These are phyloP conservation scores for Austroboletus niveus DNA, from an alignment of 1,284 basidiomycete species.

Conservation along the genomic window DNA sequence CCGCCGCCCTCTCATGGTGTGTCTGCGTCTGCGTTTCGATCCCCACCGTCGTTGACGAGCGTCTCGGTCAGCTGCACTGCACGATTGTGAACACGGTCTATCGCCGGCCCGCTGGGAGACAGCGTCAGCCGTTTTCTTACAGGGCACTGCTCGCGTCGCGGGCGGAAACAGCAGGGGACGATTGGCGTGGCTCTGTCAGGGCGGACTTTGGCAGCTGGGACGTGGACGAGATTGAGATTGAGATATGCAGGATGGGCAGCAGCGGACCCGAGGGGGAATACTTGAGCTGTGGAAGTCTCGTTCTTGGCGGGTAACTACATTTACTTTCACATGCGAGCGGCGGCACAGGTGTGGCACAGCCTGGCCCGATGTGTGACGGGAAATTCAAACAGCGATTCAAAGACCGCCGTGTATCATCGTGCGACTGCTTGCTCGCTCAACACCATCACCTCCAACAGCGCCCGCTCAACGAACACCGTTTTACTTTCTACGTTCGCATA, in stretches of 20 bases:
- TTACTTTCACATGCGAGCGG: neutral
- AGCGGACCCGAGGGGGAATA: slow-evolving; percentile 34
- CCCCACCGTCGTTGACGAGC: neutral
- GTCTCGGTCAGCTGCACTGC: slow-evolving; percentile 56
- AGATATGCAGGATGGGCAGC: slow-evolving; percentile 37
- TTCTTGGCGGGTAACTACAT: slow-evolving; percentile 1
- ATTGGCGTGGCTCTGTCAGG: slow-evolving; percentile 15
- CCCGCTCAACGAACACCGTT: slow-evolving; percentile 31
- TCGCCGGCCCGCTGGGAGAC: slow-evolving; percentile 41
- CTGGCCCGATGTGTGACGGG: slow-evolving; percentile 13
- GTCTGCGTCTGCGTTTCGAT: slow-evolving; percentile 7
- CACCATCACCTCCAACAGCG: slow-evolving; percentile 37
- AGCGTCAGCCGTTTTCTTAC: slow-evolving; percentile 48
- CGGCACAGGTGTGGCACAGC: slow-evolving; percentile 34
- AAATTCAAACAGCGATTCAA: slow-evolving; percentile 36
- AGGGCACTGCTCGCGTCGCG: slow-evolving; percentile 39
- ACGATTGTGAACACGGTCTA: slow-evolving; percentile 63
- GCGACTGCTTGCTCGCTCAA: slow-evolving; percentile 39
- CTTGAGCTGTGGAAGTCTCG: slow-evolving; percentile 30
- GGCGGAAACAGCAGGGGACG: slow-evolving; percentile 4
- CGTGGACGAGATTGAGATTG: slow-evolving; percentile 33
- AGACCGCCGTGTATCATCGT: slow-evolving; percentile 36
- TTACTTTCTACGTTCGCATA: slow-evolving; percentile 35
- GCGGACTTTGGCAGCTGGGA: slow-evolving; percentile 31
- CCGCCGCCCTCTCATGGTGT: slow-evolving; percentile 58